A percentile compares a stretch with the other conserved stretches of the same genome.
Evolutionary conservation across 2,329 filamentous ascomycete species (phyloP).

Genomic region (Fusarium zealandicum): DNA sequence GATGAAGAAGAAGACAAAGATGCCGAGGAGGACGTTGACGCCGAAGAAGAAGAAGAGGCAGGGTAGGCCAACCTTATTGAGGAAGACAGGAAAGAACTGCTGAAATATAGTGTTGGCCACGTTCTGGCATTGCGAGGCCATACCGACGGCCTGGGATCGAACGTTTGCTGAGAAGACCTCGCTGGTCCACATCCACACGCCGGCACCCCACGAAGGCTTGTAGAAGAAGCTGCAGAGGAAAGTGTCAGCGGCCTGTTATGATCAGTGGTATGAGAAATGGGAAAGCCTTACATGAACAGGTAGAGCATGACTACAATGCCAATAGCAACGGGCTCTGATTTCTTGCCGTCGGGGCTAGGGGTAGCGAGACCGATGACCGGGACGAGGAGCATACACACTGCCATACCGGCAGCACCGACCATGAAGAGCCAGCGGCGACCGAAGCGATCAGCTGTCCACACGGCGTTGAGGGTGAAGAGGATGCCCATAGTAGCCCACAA

Average conservation of each 20-base stretch:
- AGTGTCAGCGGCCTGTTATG: not conserved
- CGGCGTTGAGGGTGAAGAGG: constrained; percentile 74
- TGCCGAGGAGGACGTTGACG: constrained; percentile 53
- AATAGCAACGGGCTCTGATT: constrained; percentile 66
- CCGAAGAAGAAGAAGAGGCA: constrained; percentile 48
- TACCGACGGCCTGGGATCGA: constrained; percentile 73
- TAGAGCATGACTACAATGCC: constrained; percentile 74
- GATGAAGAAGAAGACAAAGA: constrained; percentile 59
- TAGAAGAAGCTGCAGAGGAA: constrained; percentile 60
- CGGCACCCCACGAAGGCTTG: constrained; percentile 74
- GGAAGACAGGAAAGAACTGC: constrained; percentile 74
- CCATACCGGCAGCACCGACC: constrained; percentile 73
- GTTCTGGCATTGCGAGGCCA: constrained; percentile 68
- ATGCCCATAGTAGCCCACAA: constrained; percentile 77
- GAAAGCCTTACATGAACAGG: constrained; percentile 56
- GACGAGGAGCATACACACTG: constrained; percentile 71
- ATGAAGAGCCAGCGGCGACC: constrained; percentile 75
- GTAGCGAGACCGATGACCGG: constrained; percentile 56
- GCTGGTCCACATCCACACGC: constrained; percentile 74
- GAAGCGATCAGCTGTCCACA: constrained; percentile 76
- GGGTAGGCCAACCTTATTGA: constrained; percentile 60
- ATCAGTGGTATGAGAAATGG: too few relatives aligned
- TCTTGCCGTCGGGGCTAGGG: constrained; percentile 59
- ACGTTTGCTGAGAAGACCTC: constrained; percentile 76
- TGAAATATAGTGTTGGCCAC: constrained; percentile 72